phyloP scores from a whole-genome alignment of 2,329 filamentous ascomycete genomes.

The Arthrobotrys iridis region DNA sequence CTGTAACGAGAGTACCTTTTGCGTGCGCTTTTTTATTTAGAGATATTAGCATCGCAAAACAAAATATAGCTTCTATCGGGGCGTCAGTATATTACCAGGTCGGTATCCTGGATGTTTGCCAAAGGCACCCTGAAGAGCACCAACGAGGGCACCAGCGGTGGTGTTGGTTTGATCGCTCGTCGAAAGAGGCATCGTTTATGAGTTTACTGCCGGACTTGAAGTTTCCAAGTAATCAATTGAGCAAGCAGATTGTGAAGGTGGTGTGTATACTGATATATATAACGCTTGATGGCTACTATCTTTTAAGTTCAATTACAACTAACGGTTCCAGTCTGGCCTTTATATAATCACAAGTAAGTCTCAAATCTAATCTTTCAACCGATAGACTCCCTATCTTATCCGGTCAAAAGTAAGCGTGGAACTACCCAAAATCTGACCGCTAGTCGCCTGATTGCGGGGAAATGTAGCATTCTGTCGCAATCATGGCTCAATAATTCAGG shows the following conservation, averaged over 20 bases:
- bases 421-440: not conserved
- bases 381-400: constrained; percentile 28
- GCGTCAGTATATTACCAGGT: constrained; percentile 59
- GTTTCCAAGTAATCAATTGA: not conserved
- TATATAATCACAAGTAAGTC: constrained; percentile 1
- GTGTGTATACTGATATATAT: not conserved
- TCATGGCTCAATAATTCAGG: constrained; percentile 4
- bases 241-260: too few relatives aligned
- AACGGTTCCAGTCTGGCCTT: not conserved
- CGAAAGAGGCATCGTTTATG: constrained; percentile 64
- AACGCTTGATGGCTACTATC: too few relatives aligned
- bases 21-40: constrained; percentile 65
- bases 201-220: too few relatives aligned
- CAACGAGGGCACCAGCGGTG: constrained; percentile 61
- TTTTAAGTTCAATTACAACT: not conserved
- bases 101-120: constrained; percentile 63
- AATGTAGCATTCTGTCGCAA: constrained; percentile 27
- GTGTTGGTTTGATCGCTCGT: constrained; percentile 62
- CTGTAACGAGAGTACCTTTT: constrained; percentile 66
- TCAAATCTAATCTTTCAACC: not conserved
- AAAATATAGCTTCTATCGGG: not conserved
- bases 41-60: not conserved
- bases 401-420: not conserved
- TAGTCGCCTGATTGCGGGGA: constrained; percentile 27
- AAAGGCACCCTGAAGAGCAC: constrained; percentile 61